A percentile compares a stretch with the other conserved stretches of the same genome.
Evolutionary conservation across 257 asterid genomes (phyloP).

Genomic region (Solanum chmielewskii): DNA sequence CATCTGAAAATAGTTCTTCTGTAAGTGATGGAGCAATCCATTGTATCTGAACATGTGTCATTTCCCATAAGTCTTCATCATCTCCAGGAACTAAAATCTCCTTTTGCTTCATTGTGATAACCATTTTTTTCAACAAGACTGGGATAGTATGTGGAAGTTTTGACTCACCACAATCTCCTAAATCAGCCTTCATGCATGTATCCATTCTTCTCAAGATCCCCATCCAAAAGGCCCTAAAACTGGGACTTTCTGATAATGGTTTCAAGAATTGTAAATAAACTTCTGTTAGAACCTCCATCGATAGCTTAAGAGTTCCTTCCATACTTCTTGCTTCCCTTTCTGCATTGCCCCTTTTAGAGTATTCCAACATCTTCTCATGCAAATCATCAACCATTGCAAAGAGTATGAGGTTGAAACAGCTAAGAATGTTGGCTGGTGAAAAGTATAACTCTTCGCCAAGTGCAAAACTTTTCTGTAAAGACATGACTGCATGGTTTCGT

Average conservation of each 20-base stretch:
- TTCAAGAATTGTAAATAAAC: constrained; percentile 52
- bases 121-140: constrained; percentile 42
- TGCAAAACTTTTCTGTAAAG: constrained; percentile 58
- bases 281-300: constrained; percentile 64
- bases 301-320: constrained; percentile 76
- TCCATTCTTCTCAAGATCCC: constrained; percentile 78
- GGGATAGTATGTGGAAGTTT: constrained; percentile 50
- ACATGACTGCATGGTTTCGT: constrained; percentile 66
- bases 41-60: constrained; percentile 70
- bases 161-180: constrained; percentile 74
- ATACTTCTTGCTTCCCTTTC: constrained; percentile 83
- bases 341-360: constrained; percentile 69
- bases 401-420: constrained; percentile 54
- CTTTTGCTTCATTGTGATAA: constrained; percentile 59
- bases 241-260: constrained; percentile 64
- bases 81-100: constrained; percentile 39
- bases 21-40: constrained; percentile 85
- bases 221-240: constrained; percentile 71
- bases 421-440: constrained; percentile 57
- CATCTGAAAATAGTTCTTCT: constrained; percentile 68
- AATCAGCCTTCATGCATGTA: constrained; percentile 74
- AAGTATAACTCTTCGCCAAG: constrained; percentile 66
- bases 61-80: constrained; percentile 80
- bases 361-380: constrained; percentile 83
- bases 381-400: constrained; percentile 85